These are phyloP conservation scores for Fusarium sambucinum DNA, from an alignment of 2,329 filamentous ascomycete species.

Conservation along the genomic window DNA sequence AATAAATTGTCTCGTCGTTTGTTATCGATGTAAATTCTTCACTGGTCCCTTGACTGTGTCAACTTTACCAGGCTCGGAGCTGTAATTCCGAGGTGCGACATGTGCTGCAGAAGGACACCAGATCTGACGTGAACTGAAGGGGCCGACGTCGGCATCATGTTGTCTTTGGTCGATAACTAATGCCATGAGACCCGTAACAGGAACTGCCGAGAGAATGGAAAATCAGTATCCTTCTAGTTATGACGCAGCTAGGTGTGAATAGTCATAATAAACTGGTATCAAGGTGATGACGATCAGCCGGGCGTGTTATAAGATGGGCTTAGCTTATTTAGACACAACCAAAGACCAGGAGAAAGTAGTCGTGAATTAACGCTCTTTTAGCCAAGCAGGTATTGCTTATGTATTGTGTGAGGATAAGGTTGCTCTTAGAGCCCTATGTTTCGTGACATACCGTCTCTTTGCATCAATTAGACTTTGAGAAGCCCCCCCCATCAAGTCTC, in stretches of 20 bases:
- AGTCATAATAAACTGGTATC: neutral
- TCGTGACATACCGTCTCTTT: too few relatives aligned
- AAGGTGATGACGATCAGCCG: neutral
- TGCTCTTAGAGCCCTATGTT: too few relatives aligned
- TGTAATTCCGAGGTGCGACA: conserved; percentile 11
- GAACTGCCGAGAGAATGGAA: neutral
- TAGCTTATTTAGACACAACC: conserved; percentile 5
- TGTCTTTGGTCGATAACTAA: neutral
- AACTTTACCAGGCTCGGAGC: conserved; percentile 19
- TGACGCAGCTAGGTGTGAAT: too few relatives aligned
- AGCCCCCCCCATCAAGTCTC: too few relatives aligned
- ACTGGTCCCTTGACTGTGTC: neutral
- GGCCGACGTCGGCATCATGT: conserved; percentile 2
- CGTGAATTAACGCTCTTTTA: neutral
- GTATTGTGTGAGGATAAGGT: too few relatives aligned
- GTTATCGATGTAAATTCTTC: neutral
- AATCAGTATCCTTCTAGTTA: neutral
- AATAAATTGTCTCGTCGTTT: neutral
- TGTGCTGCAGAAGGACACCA: neutral
- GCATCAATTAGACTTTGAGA: too few relatives aligned
- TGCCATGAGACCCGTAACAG: neutral
- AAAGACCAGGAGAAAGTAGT: neutral
- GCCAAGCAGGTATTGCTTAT: too few relatives aligned
- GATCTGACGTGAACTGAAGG: neutral
- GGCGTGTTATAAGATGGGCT: neutral